Conservation (phyloP, 2,329 filamentous ascomycete genomes). For the Fusarium siculi region DNA sequence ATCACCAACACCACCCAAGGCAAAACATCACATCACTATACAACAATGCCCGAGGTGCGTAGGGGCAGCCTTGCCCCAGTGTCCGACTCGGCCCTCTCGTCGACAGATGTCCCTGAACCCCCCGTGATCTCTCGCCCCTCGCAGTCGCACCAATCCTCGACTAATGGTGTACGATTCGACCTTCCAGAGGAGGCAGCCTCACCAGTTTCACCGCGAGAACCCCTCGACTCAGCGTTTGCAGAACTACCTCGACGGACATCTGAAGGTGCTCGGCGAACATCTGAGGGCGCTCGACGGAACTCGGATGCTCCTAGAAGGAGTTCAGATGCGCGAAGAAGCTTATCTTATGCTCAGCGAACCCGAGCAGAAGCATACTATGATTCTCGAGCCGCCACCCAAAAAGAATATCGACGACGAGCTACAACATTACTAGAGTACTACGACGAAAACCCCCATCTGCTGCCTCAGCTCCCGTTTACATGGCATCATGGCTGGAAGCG, state of each 20-base stretch:
- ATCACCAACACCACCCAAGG: neutral
- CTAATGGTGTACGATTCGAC: conserved; percentile 35
- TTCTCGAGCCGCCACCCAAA: conserved; percentile 50
- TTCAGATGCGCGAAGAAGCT: conserved; percentile 45
- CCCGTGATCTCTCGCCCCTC: conserved; percentile 22
- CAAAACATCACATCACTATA: neutral
- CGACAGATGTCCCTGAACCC: conserved; percentile 20
- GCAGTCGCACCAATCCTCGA: conserved; percentile 25
- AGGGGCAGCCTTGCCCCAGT: conserved; percentile 40
- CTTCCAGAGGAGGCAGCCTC: conserved; percentile 13
- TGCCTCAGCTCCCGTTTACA: conserved; percentile 55
- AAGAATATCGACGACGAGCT: conserved; percentile 50
- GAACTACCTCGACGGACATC: conserved; percentile 40
- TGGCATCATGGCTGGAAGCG: conserved; percentile 54
- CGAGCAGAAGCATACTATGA: conserved; percentile 54
- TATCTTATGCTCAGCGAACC: conserved; percentile 50
- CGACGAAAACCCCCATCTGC: conserved; percentile 50
- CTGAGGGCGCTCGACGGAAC: conserved; percentile 27
- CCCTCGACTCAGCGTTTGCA: conserved; percentile 20
- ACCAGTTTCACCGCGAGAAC: conserved; percentile 17
- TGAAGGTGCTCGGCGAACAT: conserved; percentile 28
- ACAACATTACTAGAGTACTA: conserved; percentile 54
- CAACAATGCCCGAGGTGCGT: conserved; percentile 47
- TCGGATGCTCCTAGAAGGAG: conserved; percentile 40
- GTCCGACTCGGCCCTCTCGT: conserved; percentile 36